Conservation (phyloP, 345 rosid genomes). For the Syzygium aromaticum region DNA sequence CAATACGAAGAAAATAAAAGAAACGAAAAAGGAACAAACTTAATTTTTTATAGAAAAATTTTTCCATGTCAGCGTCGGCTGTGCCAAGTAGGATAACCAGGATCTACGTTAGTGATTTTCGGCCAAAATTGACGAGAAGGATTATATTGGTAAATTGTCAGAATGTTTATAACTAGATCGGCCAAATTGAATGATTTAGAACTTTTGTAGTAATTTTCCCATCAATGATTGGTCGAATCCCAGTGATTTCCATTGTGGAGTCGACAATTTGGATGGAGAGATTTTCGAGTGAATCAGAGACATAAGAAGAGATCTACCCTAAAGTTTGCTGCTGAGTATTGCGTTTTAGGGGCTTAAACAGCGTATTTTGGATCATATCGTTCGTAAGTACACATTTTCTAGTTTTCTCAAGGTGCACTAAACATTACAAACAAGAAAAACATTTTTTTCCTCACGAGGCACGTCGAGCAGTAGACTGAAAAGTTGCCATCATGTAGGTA, state of each 20-base stretch:
- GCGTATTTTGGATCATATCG: background rate
- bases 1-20: background rate
- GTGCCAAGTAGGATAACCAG: rapidly evolving
- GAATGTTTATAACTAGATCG: background rate
- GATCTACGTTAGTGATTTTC: rapidly evolving
- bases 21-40: background rate
- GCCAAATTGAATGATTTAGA: background rate
- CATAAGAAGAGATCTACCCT: background rate
- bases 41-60: rapidly evolving
- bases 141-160: background rate
- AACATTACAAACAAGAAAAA: background rate
- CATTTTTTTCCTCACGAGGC: background rate
- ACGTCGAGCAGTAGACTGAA: background rate
- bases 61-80: rapidly evolving
- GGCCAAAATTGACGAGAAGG: background rate
- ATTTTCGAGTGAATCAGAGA: background rate
- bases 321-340: background rate
- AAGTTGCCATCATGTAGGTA: background rate
- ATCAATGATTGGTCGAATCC: background rate
- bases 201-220: background rate
- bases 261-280: background rate
- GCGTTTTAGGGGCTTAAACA: background rate
- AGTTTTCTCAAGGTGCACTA: background rate
- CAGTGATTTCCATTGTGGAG: background rate
- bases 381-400: background rate